Percentiles rank a stretch among this genome's conserved stretches.
Evolutionary conservation across 371 early-diverging fungal genomes (phyloP).

Genomic region (Quaeritorhiza haematococci): DNA sequence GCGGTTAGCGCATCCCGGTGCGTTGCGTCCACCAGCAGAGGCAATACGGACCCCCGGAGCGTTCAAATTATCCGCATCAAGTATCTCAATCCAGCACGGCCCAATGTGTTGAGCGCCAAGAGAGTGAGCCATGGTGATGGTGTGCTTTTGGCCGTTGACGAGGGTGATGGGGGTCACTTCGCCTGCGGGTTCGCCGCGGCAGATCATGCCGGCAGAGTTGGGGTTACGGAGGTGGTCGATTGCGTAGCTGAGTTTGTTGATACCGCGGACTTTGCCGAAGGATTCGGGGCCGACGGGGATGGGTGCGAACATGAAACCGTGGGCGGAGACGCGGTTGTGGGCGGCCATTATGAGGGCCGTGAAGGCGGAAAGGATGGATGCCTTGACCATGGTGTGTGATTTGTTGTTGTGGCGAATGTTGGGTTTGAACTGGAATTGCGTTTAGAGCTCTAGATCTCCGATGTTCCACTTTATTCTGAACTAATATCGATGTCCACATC

Average conservation of each 20-base stretch:
- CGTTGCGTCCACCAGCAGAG: conserved; percentile 6
- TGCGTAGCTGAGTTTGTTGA: conserved; percentile 1
- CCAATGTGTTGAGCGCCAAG: conserved; percentile 30
- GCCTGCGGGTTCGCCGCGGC: neutral
- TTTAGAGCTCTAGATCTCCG: no score
- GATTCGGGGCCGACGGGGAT: no score
- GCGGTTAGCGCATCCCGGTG: conserved; percentile 22
- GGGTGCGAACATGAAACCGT: no score
- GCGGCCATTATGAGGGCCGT: no score
- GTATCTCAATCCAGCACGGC: conserved; percentile 22
- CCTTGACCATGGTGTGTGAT: no score
- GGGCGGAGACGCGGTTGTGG: conserved; percentile 12
- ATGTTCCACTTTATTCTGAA: no score
- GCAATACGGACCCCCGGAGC: conserved; percentile 10
- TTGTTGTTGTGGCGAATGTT: no score
- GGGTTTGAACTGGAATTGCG: no score
- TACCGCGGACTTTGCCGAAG: conserved; percentile 12
- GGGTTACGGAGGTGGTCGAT: conserved; percentile 21
- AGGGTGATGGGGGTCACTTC: no score
- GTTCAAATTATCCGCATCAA: conserved; percentile 9
- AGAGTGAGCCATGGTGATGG: conserved; percentile 23
- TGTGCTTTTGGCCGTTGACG: conserved; percentile 11
- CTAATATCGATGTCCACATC: no score
- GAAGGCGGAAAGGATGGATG: no score
- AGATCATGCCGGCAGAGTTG: neutral